Evolutionary conservation across 139 green algal genomes (phyloP).

Genomic region (Raphidocelis subcapitata): DNA sequence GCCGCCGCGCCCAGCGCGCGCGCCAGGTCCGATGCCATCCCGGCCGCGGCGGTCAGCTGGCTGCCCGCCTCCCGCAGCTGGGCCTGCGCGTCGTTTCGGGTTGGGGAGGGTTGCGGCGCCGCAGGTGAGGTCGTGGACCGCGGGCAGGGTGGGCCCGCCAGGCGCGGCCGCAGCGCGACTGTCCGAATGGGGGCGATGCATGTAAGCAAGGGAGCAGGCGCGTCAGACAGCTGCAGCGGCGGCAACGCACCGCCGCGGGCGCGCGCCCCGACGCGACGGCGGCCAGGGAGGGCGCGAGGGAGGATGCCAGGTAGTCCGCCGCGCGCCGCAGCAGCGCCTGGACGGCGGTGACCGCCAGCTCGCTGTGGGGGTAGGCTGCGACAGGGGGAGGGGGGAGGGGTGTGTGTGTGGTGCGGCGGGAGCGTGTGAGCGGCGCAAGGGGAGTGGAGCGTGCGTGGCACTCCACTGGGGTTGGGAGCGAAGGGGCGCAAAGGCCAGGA

Average conservation of each 20-base stretch:
- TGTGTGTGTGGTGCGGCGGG: slow-evolving; percentile 10
- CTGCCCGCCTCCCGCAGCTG: slow-evolving; percentile 19
- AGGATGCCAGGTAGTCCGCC: slow-evolving; percentile 17
- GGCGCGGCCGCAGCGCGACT: not conserved
- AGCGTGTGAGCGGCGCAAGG: not conserved
- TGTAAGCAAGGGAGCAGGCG: not conserved
- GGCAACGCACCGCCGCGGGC: not conserved
- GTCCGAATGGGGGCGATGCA: not conserved
- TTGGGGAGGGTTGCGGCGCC: not conserved
- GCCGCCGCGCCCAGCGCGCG: slow-evolving; percentile 21
- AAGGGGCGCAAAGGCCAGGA: not conserved
- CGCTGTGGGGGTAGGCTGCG: slow-evolving; percentile 24
- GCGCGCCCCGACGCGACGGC: not conserved
- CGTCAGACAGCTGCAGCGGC: not conserved
- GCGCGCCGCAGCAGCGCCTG: slow-evolving; percentile 27
- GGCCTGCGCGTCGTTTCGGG: slow-evolving; percentile 11
- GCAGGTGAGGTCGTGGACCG: not conserved
- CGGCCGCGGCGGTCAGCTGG: slow-evolving; percentile 32
- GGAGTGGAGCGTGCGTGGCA: not conserved
- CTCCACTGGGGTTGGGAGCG: not conserved
- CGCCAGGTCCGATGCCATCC: slow-evolving; percentile 42
- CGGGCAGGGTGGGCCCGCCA: not conserved
- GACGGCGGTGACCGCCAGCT: slow-evolving; percentile 33
- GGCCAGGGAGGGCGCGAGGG: slow-evolving; percentile 11
- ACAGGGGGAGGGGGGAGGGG: slow-evolving; percentile 10